Base-by-base conservation (phyloP, 176 grass and related monocot genomes). In the Leersia perrieri region DNA sequence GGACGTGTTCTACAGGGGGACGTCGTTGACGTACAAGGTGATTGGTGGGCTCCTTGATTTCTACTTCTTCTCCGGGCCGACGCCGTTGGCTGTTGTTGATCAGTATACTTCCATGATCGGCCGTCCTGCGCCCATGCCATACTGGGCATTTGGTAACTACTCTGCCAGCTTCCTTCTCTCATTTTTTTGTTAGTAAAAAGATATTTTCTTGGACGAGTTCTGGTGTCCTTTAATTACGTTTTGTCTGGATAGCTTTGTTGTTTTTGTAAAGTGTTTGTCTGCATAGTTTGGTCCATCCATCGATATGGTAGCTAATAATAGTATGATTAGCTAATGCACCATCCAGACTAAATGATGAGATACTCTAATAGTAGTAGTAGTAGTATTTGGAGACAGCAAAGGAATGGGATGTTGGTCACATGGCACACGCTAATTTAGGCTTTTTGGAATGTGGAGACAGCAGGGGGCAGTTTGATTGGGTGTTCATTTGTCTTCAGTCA, bases 41-140 rank as follows among this genome's bases (percentile, higher is more conserved):
- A 98, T 98, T 25, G 95, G 95, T 29, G 95, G 95, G 0, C 42
- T 94, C 2, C 87, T 98, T 5, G 95, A 98, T 63, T 98, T 98
- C 71, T 98, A 94, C 90, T 89, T 91, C 95, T 94, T 98, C 77
- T 33, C 90, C 1, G 95, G 95, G 27, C 90, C 92, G 12, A 76
- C 87, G 41, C 95, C 95, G 4, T 62, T 94, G 80, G 81, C 88
- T 72, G 75, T 98, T 2, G 88, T 98, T 11, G 86, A 98, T 77
- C 95, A 98, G 86, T 98, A 98, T 79, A 98, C 95, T 0, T 58
- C 82, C 1, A 57, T 98, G 76, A 91, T 98, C 29, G 95, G 95
- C 22, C 88, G 92, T 10, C 95, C 95, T 0, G 90, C 95, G 39
- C 77, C 95, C 35, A 98, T 98, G 95, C 95, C 95, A 0, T 98